Evolutionary conservation across 148 eudicot genomes (phyloP).

Genomic region (Rheum nobile): DNA sequence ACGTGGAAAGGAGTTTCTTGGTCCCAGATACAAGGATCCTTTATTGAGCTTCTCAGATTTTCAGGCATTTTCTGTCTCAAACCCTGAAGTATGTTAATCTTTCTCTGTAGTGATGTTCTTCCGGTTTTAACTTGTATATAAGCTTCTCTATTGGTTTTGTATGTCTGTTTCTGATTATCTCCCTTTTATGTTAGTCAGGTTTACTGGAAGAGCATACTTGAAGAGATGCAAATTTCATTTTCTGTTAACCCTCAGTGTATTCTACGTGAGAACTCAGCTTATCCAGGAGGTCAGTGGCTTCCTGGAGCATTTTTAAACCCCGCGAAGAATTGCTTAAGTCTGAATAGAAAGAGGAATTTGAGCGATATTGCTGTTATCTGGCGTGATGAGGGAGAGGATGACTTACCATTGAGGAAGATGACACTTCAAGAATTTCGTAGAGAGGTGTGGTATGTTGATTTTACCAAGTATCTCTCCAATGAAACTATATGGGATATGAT

Average conservation of each 20-base stretch:
- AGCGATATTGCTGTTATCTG: conserved; percentile 61
- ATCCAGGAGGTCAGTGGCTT: conserved; percentile 95
- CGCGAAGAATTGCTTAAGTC: conserved; percentile 56
- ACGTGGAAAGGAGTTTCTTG: conserved; percentile 58
- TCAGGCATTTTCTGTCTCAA: conserved; percentile 69
- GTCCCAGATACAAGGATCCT: conserved; percentile 61
- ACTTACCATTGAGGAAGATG: conserved; percentile 48
- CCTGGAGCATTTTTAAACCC: conserved; percentile 70
- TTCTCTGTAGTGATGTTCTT: not conserved
- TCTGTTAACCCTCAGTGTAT: conserved; percentile 57
- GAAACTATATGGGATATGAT: not conserved
- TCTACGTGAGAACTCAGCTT: conserved; percentile 38
- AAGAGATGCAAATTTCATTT: conserved; percentile 57
- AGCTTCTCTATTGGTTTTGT: not conserved
- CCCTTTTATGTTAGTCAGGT: conserved; percentile 28
- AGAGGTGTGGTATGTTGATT: conserved; percentile 63
- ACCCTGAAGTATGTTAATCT: conserved; percentile 61
- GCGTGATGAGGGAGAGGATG: conserved; percentile 79
- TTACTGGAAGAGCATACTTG: conserved; percentile 63
- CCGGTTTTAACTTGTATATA: not conserved
- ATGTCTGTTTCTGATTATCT: not conserved
- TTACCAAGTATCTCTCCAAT: not conserved
- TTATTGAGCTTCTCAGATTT: conserved; percentile 70
- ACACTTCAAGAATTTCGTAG: conserved; percentile 55
- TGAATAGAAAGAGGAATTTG: conserved; percentile 37